phyloP scores from a whole-genome alignment of 2,329 filamentous ascomycete species.

The Ceratocystis ficicola region DNA sequence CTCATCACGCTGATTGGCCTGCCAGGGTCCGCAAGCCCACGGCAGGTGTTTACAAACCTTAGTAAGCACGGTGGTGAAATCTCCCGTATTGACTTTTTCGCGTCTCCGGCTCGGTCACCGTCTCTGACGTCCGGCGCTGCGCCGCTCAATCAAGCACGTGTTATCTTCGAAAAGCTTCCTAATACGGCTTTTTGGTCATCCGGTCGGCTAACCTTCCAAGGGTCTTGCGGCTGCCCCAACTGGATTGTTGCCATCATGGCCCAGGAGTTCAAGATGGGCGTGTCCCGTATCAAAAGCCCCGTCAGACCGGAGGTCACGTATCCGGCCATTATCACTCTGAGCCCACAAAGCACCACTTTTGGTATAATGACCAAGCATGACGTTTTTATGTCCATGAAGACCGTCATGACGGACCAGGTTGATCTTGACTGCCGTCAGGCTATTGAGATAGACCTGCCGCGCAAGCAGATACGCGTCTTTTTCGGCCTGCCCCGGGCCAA shows the following conservation, averaged over 20 bases:
- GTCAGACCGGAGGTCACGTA: constrained; percentile 10
- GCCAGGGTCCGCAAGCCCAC: not conserved
- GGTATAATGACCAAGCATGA: constrained; percentile 12
- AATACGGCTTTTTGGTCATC: constrained; percentile 5
- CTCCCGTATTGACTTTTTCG: not conserved
- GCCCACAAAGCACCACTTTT: constrained; percentile 4
- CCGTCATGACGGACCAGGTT: constrained; percentile 1
- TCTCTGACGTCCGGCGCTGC: not conserved
- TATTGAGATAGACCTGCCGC: constrained; percentile 17
- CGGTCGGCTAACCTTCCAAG: not conserved
- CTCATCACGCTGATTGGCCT: constrained; percentile 4
- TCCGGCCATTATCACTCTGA: constrained; percentile 1
- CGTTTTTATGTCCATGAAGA: constrained; percentile 18
- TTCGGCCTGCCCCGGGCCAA: constrained; percentile 9
- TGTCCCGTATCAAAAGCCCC: constrained; percentile 15
- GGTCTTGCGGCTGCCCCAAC: not conserved
- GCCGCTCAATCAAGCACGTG: not conserved
- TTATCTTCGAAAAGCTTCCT: not conserved
- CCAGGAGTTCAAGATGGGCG: constrained; percentile 6
- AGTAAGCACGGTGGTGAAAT: constrained; percentile 5
- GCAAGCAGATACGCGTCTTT: constrained; percentile 16
- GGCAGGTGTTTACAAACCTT: not conserved
- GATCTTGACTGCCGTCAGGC: constrained; percentile 14
- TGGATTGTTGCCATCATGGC: not conserved
- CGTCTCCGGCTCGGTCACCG: not conserved